These are phyloP conservation scores for Chlamydomonas incerta DNA, from an alignment of 139 green algal genomes.

Conservation along the genomic window DNA sequence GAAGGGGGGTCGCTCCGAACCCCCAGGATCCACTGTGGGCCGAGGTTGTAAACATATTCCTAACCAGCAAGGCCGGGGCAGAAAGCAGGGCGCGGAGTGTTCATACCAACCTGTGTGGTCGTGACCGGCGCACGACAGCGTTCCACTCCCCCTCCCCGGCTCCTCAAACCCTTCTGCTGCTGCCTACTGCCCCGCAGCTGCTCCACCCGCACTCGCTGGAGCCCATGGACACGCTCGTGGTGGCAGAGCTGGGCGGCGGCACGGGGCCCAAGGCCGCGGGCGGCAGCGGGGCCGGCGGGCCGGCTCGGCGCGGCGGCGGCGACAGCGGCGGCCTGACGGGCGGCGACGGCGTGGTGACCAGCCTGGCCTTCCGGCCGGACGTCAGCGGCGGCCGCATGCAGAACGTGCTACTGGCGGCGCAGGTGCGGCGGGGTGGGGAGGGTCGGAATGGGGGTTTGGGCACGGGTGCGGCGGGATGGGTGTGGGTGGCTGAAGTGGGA, in stretches of 20 bases:
- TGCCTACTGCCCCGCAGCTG: slow-evolving; percentile 20
- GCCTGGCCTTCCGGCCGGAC: slow-evolving; percentile 43
- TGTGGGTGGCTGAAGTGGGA: not conserved
- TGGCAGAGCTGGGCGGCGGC: slow-evolving; percentile 21
- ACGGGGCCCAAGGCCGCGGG: too few species aligned
- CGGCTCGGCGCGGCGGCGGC: not conserved
- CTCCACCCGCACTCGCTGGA: slow-evolving; percentile 28
- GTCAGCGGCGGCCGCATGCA: not conserved
- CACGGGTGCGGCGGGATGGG: not conserved
- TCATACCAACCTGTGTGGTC: too few species aligned
- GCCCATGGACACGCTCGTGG: slow-evolving; percentile 31
- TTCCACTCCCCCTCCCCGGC: not conserved
- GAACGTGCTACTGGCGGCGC: slow-evolving; percentile 47
- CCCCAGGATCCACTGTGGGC: too few species aligned
- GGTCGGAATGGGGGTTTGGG: too few species aligned
- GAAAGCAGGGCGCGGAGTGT: too few species aligned
- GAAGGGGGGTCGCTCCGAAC: too few species aligned
- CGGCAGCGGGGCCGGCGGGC: too few species aligned
- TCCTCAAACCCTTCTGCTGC: not conserved
- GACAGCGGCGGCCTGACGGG: not conserved
- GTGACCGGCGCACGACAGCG: too few species aligned
- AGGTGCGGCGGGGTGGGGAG: slow-evolving; percentile 21
- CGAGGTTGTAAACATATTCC: not conserved
- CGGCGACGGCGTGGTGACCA: slow-evolving; percentile 18
- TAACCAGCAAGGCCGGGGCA: not conserved